phyloP scores from a whole-genome alignment of 371 early-diverging fungal species.

The Basidiobolus heterosporus region DNA sequence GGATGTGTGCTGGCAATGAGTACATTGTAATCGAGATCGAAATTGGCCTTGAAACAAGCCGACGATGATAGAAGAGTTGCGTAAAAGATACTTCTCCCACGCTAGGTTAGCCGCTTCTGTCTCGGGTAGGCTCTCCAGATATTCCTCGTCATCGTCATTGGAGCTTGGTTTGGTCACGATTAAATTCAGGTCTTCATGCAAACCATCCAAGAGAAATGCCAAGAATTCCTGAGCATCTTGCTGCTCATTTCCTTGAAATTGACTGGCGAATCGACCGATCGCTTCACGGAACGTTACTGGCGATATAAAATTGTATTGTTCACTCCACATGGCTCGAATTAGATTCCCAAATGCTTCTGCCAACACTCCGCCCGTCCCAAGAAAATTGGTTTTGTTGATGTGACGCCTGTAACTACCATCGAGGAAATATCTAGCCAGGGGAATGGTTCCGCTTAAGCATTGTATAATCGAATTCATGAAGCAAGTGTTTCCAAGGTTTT shows the following conservation, averaged over 20 bases:
- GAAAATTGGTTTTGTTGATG: constrained; percentile 54
- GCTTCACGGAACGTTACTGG: constrained; percentile 34
- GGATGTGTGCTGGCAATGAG: constrained; percentile 67
- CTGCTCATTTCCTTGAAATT: constrained; percentile 40
- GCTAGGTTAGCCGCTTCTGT: constrained; percentile 35
- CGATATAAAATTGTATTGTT: constrained; percentile 30
- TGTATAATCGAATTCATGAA: constrained; percentile 95
- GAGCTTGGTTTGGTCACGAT: constrained; percentile 8
- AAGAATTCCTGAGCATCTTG: constrained; percentile 72
- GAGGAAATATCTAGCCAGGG: constrained; percentile 68
- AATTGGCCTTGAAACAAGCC: constrained; percentile 80
- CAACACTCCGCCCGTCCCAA: constrained; percentile 65
- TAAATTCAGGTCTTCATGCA: constrained; percentile 59
- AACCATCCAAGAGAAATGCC: constrained; percentile 43
- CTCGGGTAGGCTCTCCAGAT: constrained; percentile 23
- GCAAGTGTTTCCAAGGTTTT: constrained; percentile 95
- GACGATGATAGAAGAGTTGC: constrained; percentile 82
- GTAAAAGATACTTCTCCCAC: constrained; percentile 59
- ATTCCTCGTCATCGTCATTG: constrained; percentile 18
- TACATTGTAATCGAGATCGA: constrained; percentile 60
- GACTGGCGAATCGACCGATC: constrained; percentile 43
- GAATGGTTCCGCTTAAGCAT: constrained; percentile 73
- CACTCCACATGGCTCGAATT: constrained; percentile 52
- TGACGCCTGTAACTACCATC: constrained; percentile 49
- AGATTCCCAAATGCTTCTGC: constrained; percentile 52